Conservation (phyloP, 257 asterid species). For the Plectranthus barbatus region DNA sequence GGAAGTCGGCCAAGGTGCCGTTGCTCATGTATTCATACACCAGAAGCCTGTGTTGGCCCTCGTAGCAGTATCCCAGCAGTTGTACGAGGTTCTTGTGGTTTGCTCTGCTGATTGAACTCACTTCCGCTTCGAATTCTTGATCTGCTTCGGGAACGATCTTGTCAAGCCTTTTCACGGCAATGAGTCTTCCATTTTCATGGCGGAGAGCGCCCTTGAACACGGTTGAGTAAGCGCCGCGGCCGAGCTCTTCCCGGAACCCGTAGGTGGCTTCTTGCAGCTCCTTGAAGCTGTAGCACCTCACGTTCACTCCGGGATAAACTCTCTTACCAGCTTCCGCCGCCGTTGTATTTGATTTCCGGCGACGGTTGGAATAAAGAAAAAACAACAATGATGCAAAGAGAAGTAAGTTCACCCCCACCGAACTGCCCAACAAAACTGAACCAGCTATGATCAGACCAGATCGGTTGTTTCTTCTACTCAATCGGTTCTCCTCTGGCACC, state of each 20-base stretch:
- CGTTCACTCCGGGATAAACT: neutral
- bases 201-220: neutral
- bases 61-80: conserved; percentile 34
- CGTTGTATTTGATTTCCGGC: neutral
- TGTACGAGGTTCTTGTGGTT: conserved; percentile 42
- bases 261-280: too few relatives aligned
- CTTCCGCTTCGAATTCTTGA: conserved; percentile 24
- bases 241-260: neutral
- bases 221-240: neutral
- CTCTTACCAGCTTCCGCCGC: too few relatives aligned
- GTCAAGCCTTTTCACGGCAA: neutral
- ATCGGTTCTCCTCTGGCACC: neutral
- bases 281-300: neutral
- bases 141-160: conserved; percentile 8
- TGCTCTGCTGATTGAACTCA: conserved; percentile 26
- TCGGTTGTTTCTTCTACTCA: neutral
- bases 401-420: neutral
- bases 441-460: neutral
- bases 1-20: conserved; percentile 18
- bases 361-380: neutral
- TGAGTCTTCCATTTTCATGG: neutral
- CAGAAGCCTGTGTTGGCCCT: conserved; percentile 23
- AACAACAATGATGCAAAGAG: neutral
- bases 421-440: neutral
- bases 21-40: conserved; percentile 30